Base-by-base conservation (phyloP, 2,329 filamentous ascomycete genomes). In the Xylaria polymorpha region DNA sequence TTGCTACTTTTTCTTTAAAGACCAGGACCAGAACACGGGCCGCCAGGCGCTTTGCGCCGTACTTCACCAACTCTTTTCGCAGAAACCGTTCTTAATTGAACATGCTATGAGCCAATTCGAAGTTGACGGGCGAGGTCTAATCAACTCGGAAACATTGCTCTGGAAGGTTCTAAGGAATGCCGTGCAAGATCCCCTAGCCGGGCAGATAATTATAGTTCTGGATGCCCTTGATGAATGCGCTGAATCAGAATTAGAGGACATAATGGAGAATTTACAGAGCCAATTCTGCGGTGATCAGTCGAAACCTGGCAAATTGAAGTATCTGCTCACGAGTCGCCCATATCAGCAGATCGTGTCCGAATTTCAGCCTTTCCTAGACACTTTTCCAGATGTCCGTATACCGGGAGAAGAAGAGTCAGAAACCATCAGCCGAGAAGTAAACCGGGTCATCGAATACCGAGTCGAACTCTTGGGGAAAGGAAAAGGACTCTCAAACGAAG, bases 1-100 rank as follows among this genome's bases (percentile, higher is more conserved):
- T 46, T 71, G 66, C 55, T 69, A 71, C 43, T 71, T 64, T 22
- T 71, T 69, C 37, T 69, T 71, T 35, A 69, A 71, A 25, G 69
- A 67, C 8, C 48, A 67, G 32, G 69, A 69, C 37, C 69, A 71
- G 32, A 62, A 71, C 55, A 71, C 69, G 0, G 12, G 37, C 39
- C 55, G 59, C 10, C 64, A 67, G 29, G 63, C 67, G 2, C 64
- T 71, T 29, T 69, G 67, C 32, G 67, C 69, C 0, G 25, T 71
- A 18, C 44, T 71, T 29, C 69, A 71, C n/a, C 69, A 71, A 44
- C 69, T 71, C 6, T 51, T 71, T 41, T 44, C 7, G 7, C 35
- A 1, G 12, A 61, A 51, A 20, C 69, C 63, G 10, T 25, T 10
- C 5, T 22, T 71, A 4, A 64, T 71, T 2, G 7, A 65, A 39